phyloP scores from a whole-genome alignment of 768 basidiomycete genomes.

The Suillus discolor region DNA sequence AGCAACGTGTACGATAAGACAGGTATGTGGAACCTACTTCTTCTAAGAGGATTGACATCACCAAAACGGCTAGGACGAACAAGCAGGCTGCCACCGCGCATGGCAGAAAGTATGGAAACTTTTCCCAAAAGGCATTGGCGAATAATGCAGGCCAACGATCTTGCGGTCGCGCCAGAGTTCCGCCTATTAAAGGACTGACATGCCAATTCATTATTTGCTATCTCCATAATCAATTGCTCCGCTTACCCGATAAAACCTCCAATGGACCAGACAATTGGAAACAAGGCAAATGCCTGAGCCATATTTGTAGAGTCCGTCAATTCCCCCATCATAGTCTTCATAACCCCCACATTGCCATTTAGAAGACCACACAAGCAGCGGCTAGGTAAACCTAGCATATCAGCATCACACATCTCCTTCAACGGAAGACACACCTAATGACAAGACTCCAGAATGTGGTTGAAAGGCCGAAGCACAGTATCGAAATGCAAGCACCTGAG shows the following conservation, averaged over 20 bases:
- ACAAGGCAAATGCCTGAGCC: constrained; percentile 36
- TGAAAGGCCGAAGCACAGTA: constrained; percentile 64
- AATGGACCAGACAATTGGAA: constrained; percentile 30
- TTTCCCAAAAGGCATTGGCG: constrained; percentile 38
- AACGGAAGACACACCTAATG: constrained; percentile 44
- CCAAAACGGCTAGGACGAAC: constrained; percentile 16
- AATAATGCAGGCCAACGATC: constrained; percentile 57
- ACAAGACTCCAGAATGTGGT: constrained; percentile 55
- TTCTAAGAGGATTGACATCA: constrained; percentile 26
- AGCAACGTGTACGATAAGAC: background rate
- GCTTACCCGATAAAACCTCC: constrained; percentile 40
- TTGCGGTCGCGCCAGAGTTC: constrained; percentile 54
- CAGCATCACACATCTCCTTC: background rate
- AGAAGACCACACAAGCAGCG: constrained; percentile 38
- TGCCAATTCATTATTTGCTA: constrained; percentile 19
- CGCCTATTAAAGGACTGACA: constrained; percentile 64
- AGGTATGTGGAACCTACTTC: constrained; percentile 28
- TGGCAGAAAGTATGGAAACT: constrained; percentile 40
- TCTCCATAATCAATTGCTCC: background rate
- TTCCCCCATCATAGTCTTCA: constrained; percentile 73
- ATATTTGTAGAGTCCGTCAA: constrained; percentile 45
- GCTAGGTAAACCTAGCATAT: constrained; percentile 15
- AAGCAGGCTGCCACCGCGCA: constrained; percentile 27
- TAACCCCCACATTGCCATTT: constrained; percentile 51
- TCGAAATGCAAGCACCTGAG: constrained; percentile 52